Evolutionary conservation across 2,329 filamentous ascomycete genomes (phyloP).

Genomic region (Rhexocercosporidium sp.): DNA sequence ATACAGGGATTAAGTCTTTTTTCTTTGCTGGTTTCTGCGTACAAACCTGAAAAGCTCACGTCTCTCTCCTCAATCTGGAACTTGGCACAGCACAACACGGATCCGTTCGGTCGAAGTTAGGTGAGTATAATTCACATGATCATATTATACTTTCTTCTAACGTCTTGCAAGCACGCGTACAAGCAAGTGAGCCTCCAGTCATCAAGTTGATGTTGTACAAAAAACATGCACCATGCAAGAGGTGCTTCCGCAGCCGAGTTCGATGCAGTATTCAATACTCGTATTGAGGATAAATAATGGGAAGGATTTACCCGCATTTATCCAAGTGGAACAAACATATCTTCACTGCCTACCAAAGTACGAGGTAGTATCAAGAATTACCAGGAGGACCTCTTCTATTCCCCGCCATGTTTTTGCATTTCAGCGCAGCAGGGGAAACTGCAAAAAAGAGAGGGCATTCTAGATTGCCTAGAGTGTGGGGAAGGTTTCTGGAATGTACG

Average conservation of each 20-base stretch:
- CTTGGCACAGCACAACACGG: no score
- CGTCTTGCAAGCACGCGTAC: background rate
- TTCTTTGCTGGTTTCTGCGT: no score
- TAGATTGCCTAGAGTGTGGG: background rate
- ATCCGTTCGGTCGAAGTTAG: no score
- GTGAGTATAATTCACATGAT: background rate
- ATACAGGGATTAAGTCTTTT: no score
- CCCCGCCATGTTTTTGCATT: no score
- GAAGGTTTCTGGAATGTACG: no score
- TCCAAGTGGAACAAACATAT: background rate
- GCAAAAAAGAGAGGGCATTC: background rate
- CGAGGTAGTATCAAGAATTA: background rate
- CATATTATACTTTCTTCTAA: background rate
- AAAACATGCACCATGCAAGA: constrained; percentile 5
- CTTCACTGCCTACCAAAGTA: background rate
- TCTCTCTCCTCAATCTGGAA: no score
- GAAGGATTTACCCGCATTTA: background rate
- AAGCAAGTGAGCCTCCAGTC: background rate
- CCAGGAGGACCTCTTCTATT: no score
- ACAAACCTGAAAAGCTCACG: no score
- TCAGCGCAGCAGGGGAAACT: no score
- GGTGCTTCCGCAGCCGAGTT: constrained; percentile 2
- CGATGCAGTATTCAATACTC: background rate
- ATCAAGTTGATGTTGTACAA: background rate
- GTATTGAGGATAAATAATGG: background rate